Base-by-base conservation (phyloP, 2,329 filamentous ascomycete species). In the Dactylellina leptospora region DNA sequence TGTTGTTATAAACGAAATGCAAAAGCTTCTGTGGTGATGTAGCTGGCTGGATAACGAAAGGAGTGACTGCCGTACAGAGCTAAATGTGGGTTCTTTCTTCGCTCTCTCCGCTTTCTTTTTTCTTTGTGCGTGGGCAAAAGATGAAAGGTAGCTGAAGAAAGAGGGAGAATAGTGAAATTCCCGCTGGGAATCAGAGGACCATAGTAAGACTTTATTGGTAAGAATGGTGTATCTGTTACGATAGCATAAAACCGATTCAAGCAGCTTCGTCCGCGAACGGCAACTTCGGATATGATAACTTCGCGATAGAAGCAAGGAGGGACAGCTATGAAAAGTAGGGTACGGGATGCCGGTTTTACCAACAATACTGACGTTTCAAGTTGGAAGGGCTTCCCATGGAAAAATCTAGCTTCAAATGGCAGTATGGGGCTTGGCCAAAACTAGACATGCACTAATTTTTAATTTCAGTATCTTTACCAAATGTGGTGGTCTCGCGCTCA, bases 131-230 rank as follows among this genome's bases (percentile, higher is more conserved):
- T 53, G 11, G 51, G 20, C 5, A 27, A 28, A 38, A n/a, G 18
- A 28, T 13, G 51, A 16, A 20, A 22, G 30, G 28, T 22, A 50
- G 61, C 27, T 40, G 18, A 63, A 58, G 42, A 27, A 58, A 44
- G 16, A 16, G 33, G 51, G 30, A 53, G 47, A 48, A 51, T 42
- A 28, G 20, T 20, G 51, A 44, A 42, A 58, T 58, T 66, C 51
- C 61, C 61, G 18, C 30, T 44, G 22, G 61, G 61, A 45, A 66
- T 58, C 28, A 13, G 25, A 5, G 60, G 60, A 42, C 13, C 50
- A 28, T 55, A 47, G 33, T 42, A 30, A 40, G 45, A 28, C 33
- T 66, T 66, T 66, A 66, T 66, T 66, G 61, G 33, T 45, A 45
- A 11, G 16, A 45, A 18, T n/a, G 11, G 40, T n/a, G 22, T 45